These are phyloP conservation scores for Thalassiosira livingstoniorum DNA, from an alignment of 352 stramenopile species.

Conservation along the genomic window DNA sequence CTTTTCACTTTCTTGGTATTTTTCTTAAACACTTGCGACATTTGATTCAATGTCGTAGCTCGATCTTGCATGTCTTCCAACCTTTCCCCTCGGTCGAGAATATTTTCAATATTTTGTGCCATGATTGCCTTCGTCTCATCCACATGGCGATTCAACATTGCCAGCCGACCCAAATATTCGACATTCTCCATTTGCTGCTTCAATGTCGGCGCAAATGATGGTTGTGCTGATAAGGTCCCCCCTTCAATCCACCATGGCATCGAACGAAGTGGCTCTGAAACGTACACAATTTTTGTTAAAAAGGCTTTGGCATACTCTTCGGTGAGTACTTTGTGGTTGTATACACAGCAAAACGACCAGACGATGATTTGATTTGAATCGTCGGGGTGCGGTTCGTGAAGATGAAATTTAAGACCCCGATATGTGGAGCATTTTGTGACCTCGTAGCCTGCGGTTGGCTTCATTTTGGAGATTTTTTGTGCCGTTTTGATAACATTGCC, in stretches of 20 bases:
- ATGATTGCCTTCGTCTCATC: slow-evolving; percentile 73
- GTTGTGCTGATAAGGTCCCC: slow-evolving; percentile 54
- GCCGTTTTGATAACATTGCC: slow-evolving; percentile 55
- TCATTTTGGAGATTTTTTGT: slow-evolving; percentile 63
- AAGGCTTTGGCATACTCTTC: slow-evolving; percentile 65
- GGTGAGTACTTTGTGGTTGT: slow-evolving; percentile 56
- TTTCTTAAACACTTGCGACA: slow-evolving; percentile 76
- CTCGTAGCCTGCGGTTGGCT: slow-evolving; percentile 74
- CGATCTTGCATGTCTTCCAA: slow-evolving; percentile 65
- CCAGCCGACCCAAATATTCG: slow-evolving; percentile 55
- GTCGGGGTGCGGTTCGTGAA: slow-evolving; percentile 53
- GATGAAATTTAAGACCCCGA: slow-evolving; percentile 77
- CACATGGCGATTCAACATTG: slow-evolving; percentile 63
- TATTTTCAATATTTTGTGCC: slow-evolving; percentile 71
- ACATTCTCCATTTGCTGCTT: slow-evolving; percentile 77
- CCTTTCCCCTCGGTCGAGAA: slow-evolving; percentile 68
- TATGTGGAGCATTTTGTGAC: slow-evolving; percentile 31
- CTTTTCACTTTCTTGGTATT: slow-evolving; percentile 66
- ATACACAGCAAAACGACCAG: slow-evolving; percentile 73
- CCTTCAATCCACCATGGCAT: slow-evolving; percentile 66
- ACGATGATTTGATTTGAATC: slow-evolving; percentile 39
- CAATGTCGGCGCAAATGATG: slow-evolving; percentile 74
- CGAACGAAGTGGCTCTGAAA: slow-evolving; percentile 62
- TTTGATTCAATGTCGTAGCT: slow-evolving; percentile 57
- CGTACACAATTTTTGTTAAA: slow-evolving; percentile 73